A percentile compares a stretch with the other conserved stretches of the same genome.
Conservation (phyloP, 805 yeast genomes). For the Yamadazyma sp. region DNA sequence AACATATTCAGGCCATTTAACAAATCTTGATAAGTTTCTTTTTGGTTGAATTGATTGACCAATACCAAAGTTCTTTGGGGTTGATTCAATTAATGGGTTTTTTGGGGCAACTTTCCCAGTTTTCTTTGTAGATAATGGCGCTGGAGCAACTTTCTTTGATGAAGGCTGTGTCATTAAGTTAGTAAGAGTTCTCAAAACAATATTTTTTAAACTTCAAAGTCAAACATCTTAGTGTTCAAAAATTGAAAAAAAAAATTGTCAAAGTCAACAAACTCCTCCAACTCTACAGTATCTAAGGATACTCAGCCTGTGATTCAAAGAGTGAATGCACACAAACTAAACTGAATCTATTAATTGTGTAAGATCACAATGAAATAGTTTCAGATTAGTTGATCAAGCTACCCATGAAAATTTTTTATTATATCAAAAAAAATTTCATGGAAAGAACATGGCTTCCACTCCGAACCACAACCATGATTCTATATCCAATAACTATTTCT, state of each 20-base stretch:
- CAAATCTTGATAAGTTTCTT: slow-evolving; percentile 94
- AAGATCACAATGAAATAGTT: no score
- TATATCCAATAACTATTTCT: no score
- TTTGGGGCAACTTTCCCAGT: slow-evolving; percentile 30
- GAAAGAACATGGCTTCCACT: no score
- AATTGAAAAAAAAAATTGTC: slow-evolving; percentile 4
- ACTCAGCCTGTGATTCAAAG: slow-evolving; percentile 46
- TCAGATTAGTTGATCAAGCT: no score
- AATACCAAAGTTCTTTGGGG: slow-evolving; percentile 92
- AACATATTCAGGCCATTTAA: slow-evolving; percentile 98
- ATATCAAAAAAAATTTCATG: no score
- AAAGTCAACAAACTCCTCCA: slow-evolving; percentile 14
- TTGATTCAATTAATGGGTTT: slow-evolving; percentile 87
- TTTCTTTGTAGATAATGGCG: slow-evolving; percentile 84
- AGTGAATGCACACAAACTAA: no score
- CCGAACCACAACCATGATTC: no score
- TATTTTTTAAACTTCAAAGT: no score
- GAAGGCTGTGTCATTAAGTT: slow-evolving; percentile 13
- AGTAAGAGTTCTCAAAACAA: slow-evolving; percentile 1
- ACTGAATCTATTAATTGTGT: no score
- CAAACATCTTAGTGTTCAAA: neutral
- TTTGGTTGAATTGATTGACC: slow-evolving; percentile 96
- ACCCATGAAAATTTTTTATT: no score
- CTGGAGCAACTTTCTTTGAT: slow-evolving; percentile 93
- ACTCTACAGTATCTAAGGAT: slow-evolving; percentile 41